Evolutionary conservation across 2,329 filamentous ascomycete species (phyloP), one percentile per base, ranked within the genome.

Genomic region (Pseudogymnoascus sp.): DNA sequence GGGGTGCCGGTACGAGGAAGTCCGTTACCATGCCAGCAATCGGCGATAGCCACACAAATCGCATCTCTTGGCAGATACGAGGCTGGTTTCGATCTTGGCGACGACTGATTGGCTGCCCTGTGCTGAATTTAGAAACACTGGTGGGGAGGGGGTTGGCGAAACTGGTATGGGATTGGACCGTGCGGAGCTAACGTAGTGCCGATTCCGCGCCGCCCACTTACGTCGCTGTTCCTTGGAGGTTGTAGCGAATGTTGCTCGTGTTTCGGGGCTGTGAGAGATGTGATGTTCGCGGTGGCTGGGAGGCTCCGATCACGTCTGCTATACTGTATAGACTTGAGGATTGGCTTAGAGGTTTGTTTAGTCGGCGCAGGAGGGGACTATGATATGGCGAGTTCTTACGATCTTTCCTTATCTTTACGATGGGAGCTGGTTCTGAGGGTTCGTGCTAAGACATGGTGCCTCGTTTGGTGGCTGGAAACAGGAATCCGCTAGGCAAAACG

Each of bases 251-350:
- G 4, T 28, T 50, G 14, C 21, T 21, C 0, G 44, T 53, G 46
- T 53, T 53, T 53, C 46, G 46, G 46, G 23, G 46, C 25, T 53
- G 46, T 31, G 46, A 53, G 23, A 53, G 46, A 28, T 4, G 16
- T 31, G 46, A 53, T 53, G 46, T 53, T 53, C 46, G 14, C 46
- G 46, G 44, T 53, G 46, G 46, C 23, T 53, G 46, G 23, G 46
- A 31, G 14, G 14, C 46, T 53, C 46, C 16, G 23, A 28, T 53
- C 3, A n/a, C 12, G 14, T 50, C 21, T 50, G 12, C 23, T 53
- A 16, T 10, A 8, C 0, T 3, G n/a, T 21, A 31, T 53, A 31
- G 4, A 10, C 23, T 7, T 16, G 25, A 31, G 46, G 23, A 53
- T 31, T 53, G 46, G 46, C 46, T 31, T 5, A 8, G 46, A 16